Base-by-base conservation (phyloP, 2,329 filamentous ascomycete species). In the Pseudonectria foliicola region DNA sequence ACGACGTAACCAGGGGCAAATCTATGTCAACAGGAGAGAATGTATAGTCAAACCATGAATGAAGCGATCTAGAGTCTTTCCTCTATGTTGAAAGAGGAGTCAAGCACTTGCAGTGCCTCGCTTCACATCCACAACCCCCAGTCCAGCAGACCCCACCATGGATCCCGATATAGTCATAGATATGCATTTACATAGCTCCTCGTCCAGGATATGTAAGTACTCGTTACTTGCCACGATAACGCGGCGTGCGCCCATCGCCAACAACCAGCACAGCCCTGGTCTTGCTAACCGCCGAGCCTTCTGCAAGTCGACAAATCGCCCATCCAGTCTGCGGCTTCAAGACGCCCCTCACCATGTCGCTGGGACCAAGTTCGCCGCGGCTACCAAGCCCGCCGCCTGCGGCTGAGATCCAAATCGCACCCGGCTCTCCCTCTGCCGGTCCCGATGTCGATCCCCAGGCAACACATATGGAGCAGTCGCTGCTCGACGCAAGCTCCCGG, bases 351-450 rank as follows among this genome's bases (percentile, higher is more conserved):
- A 61, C 46, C 45, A 77, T 78, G 73, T 68, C 74, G 46, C 60
- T 77, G 44, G 64, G 75, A 49, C 82, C 85, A 44, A 90, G 78
- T 62, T 95, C 89, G 31, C 90, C 92, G 45, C 84, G 92, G 57
- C 79, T 98, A 33, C 92, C 92, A 40, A 95, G 88, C 62, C 92
- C 92, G 41, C 92, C 92, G 39, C 92, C 92, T 24, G 82, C 93
- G 38, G 87, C 90, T 42, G 92, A 98, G 64, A 92, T 95, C 48
- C 90, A 96, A 65, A 81, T 94, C 44, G 83, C 79, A 7, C 82
- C 84, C 37, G 80, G 80, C 52, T 92, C 87, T 32, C 86, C 87
- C 2, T 73, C 73, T 13, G 68, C 80, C 44, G 71, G 78, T 32
- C 55, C 56, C 27, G 53, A 63, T 16, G 67, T 66, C 61, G 80